phyloP scores from a whole-genome alignment of 306 rosid genomes.

The Boehmeria nivea region DNA sequence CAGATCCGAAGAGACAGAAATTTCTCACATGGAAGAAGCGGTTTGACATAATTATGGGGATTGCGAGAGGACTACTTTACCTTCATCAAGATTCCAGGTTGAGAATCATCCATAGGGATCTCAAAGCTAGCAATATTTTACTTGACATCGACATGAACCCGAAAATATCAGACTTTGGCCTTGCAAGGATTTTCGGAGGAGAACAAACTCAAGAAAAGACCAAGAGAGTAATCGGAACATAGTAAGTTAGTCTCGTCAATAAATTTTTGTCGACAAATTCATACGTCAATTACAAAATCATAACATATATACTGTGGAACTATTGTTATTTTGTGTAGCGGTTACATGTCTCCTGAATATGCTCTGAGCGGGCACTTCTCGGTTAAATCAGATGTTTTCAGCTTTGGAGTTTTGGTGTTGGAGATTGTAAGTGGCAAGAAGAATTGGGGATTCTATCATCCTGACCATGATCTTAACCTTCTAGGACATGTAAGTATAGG shows the following conservation, averaged over 20 bases:
- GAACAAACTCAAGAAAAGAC: slow-evolving; percentile 27
- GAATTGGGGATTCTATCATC: slow-evolving; percentile 25
- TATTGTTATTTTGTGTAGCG: slow-evolving; percentile 11
- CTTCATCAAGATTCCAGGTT: slow-evolving; percentile 27
- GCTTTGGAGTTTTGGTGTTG: slow-evolving; percentile 45
- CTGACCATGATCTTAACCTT: slow-evolving; percentile 22
- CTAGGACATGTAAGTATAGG: slow-evolving; percentile 30
- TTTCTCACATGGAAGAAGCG: slow-evolving; percentile 24
- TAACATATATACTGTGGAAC: not conserved
- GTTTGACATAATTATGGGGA: slow-evolving; percentile 27
- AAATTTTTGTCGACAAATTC: not conserved
- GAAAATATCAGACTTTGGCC: slow-evolving; percentile 47
- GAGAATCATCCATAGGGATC: slow-evolving; percentile 23
- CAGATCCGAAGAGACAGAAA: slow-evolving; percentile 22
- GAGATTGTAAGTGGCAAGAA: slow-evolving; percentile 45
- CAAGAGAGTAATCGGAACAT: slow-evolving; percentile 36
- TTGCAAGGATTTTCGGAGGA: slow-evolving; percentile 35
- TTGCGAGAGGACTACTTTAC: slow-evolving; percentile 39
- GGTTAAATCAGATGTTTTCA: slow-evolving; percentile 37
- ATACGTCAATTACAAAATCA: not conserved
- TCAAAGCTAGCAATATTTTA: slow-evolving; percentile 31
- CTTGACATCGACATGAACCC: slow-evolving; percentile 34
- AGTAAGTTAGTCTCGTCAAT: slow-evolving; percentile 21
- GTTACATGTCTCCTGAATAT: slow-evolving; percentile 39
- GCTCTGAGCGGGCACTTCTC: slow-evolving; percentile 28